A percentile compares a stretch with the other conserved stretches of the same genome.
These are phyloP conservation scores for Dryas octopetala DNA, from an alignment of 306 rosid genomes.

Conservation along the genomic window DNA sequence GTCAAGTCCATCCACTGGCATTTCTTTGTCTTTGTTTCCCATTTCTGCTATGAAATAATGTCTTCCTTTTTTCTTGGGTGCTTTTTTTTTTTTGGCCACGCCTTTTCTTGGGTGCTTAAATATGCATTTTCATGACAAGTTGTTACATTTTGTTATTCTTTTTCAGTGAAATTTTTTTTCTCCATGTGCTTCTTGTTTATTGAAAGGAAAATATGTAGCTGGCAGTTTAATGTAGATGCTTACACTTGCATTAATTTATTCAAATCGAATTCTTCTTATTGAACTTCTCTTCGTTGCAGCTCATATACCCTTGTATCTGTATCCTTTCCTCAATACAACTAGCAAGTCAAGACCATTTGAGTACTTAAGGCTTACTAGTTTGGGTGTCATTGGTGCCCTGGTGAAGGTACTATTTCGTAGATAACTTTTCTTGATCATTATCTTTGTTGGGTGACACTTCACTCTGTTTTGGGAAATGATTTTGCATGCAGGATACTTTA, in stretches of 20 bases:
- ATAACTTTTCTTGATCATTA: not conserved
- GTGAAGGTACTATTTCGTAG: slow-evolving; percentile 65
- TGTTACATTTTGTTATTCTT: not conserved
- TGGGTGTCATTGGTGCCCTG: slow-evolving; percentile 89
- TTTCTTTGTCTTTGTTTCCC: not conserved
- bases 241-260: not conserved
- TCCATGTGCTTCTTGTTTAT: not conserved
- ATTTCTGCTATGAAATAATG: not conserved
- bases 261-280: not conserved
- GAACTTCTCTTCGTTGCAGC: slow-evolving; percentile 54
- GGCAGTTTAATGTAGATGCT: not conserved
- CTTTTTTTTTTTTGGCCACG: no score
- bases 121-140: slow-evolving; percentile 3
- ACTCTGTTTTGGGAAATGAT: not conserved
- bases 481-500: not conserved
- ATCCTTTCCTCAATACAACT: slow-evolving; percentile 77
- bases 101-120: not conserved
- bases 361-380: slow-evolving; percentile 80
- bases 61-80: not conserved
- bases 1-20: not conserved
- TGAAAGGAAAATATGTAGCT: not conserved
- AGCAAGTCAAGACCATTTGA: slow-evolving; percentile 77
- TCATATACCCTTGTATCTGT: slow-evolving; percentile 60
- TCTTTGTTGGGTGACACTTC: not conserved
- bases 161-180: not conserved